These are phyloP conservation scores for Dryas octopetala DNA, from an alignment of 306 rosid genomes.

Conservation along the genomic window DNA sequence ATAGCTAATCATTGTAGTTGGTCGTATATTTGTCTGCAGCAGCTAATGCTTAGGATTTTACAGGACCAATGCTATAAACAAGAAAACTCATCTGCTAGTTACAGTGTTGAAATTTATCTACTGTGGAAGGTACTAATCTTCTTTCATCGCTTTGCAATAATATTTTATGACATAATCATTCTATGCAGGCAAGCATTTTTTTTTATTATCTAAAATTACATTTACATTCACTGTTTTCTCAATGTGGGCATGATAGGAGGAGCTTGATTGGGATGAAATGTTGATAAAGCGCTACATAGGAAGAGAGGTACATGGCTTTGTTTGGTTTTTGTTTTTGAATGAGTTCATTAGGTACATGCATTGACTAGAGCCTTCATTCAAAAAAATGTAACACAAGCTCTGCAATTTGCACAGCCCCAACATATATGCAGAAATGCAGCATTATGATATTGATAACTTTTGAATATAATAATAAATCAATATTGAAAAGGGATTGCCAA, in stretches of 20 bases:
- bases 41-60: constrained; percentile 52
- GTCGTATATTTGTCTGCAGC: constrained; percentile 41
- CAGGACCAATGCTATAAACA: constrained; percentile 32
- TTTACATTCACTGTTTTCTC: constrained; percentile 8
- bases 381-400: too few species aligned
- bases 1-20: too few species aligned
- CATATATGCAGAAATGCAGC: too few species aligned
- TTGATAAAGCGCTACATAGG: constrained; percentile 73
- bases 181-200: background rate
- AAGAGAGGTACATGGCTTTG: constrained; percentile 63
- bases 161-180: background rate
- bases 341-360: background rate
- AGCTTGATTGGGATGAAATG: constrained; percentile 79
- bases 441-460: too few species aligned
- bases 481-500: too few species aligned
- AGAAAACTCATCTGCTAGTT: constrained; percentile 32
- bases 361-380: too few species aligned
- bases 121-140: constrained; percentile 61
- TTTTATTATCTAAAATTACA: background rate
- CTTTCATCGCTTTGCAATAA: background rate
- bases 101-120: constrained; percentile 26
- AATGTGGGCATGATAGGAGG: constrained; percentile 56
- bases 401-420: too few species aligned
- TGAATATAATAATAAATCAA: too few species aligned
- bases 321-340: background rate